Percentiles rank a stretch among this genome's conserved stretches.
Evolutionary conservation across 163 green algal species (phyloP).

Genomic region (Scenedesmus sp.): DNA sequence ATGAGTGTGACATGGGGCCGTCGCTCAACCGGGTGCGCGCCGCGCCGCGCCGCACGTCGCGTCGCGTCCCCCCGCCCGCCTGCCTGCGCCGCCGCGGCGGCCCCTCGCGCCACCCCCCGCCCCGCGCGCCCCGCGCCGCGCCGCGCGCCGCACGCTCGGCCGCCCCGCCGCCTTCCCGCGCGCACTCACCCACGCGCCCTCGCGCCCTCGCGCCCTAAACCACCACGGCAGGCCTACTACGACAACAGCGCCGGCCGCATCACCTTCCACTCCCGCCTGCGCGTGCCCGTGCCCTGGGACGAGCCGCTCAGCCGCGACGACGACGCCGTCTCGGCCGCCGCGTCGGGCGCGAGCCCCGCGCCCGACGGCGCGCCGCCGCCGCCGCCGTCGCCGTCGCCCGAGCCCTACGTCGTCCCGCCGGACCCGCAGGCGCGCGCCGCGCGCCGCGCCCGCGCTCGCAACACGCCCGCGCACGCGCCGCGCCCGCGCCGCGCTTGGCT

Average conservation of each 20-base stretch:
- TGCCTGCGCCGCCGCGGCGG: no score
- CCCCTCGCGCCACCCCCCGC: no score
- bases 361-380: not conserved
- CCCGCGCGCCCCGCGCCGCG: no score
- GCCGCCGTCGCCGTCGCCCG: not conserved
- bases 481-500: no score
- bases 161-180: not conserved
- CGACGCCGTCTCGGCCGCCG: no score
- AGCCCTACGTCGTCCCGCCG: not conserved
- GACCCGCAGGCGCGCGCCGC: no score
- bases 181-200: not conserved
- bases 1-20: conserved; percentile 32
- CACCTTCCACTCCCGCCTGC: conserved; percentile 27
- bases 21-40: conserved; percentile 37
- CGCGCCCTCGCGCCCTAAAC: not conserved
- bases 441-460: no score
- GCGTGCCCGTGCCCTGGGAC: not conserved
- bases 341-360: not conserved
- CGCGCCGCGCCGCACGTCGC: no score
- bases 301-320: not conserved
- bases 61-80: no score
- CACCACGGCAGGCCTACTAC: conserved; percentile 28
- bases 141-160: no score
- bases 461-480: no score
- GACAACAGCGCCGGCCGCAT: conserved; percentile 18